Base-by-base conservation (phyloP, 2,329 filamentous ascomycete genomes). In the Immersiporthe knoxdaviesiana region DNA sequence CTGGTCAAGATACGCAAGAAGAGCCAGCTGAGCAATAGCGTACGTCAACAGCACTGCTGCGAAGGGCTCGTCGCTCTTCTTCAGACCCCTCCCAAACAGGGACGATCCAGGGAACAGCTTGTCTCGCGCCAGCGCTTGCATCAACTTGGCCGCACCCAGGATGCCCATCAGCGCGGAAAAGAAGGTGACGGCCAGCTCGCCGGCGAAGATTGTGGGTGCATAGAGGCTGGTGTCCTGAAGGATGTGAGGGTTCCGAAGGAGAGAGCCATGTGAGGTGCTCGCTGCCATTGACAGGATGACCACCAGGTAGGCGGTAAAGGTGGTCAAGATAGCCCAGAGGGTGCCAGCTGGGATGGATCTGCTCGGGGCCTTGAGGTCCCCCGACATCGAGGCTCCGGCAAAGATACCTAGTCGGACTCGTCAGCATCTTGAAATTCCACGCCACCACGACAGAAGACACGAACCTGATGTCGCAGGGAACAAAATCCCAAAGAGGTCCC, bases 141-240 rank as follows among this genome's bases (percentile, higher is more conserved):
- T 85, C 16, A 97, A 85, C 77, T 96, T 97, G 37, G 93, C 91
- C 7, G 92, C 91, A 1, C 92, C 93, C 72, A 97, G 92, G 52
- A 97, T 86, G 4, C 93, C 93, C 91, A 97, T 97, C 65, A 97
- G 79, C 5, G 92, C 90, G 0, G 93, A 97, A 80, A 97, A 97
- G 74, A 94, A 90, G 1, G 91, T 91, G 1, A 92, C 92, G 2
- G 93, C 91, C 74, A 94, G 91, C 78, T 97, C 93, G 68, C 93
- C 93, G 1, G 93, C 87, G 3, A 97, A 85, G 35, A 97, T 89
- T 6, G 96, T 76, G 3, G 88, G 82, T 0, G 88, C 86, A 21
- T 91, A 96, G n/a, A 94, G 75, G 75, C 91, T 97, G n/a, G 89
- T 91, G 70, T 93, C 84, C 74, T 94, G 91, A 63, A 97, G 91